Evolutionary conservation across 1,284 basidiomycete genomes (phyloP).

Genomic region (Neotropicomus parvogracilis): DNA sequence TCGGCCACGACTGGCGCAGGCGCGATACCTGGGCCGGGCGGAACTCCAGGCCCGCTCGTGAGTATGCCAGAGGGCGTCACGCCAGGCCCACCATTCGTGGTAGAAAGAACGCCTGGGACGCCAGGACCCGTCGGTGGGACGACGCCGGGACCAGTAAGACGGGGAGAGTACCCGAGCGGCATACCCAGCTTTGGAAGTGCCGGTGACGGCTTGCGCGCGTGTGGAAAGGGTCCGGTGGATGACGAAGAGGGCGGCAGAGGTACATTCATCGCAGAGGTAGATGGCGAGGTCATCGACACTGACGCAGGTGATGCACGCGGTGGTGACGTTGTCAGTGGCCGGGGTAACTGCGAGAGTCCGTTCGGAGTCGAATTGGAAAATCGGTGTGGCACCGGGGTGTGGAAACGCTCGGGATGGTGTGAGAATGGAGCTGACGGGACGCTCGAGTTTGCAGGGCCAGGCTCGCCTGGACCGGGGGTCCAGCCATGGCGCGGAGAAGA

Average conservation of each 20-base stretch:
- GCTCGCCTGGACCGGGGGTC: slow-evolving; percentile 23
- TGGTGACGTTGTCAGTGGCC: slow-evolving; percentile 30
- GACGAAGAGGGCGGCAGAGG: slow-evolving; percentile 18
- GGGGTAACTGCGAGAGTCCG: slow-evolving; percentile 23
- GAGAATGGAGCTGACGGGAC: slow-evolving; percentile 15
- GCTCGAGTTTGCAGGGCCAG: slow-evolving; percentile 15
- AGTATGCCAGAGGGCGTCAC: slow-evolving; percentile 27
- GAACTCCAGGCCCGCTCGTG: slow-evolving; percentile 29
- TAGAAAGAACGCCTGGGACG: slow-evolving; percentile 24
- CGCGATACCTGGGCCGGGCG: slow-evolving; percentile 30
- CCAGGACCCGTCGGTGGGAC: slow-evolving; percentile 28
- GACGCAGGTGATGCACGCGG: slow-evolving; percentile 23
- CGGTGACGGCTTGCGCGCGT: slow-evolving; percentile 26
- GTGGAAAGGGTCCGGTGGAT: slow-evolving; percentile 23
- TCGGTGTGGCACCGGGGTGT: slow-evolving; percentile 30
- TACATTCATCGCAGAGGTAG: slow-evolving; percentile 13
- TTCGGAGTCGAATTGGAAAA: slow-evolving; percentile 24
- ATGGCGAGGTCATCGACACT: slow-evolving; percentile 15
- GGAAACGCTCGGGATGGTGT: slow-evolving; percentile 25
- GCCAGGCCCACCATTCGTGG: slow-evolving; percentile 16
- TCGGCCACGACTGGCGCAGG: slow-evolving; percentile 21
- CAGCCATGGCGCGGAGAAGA: slow-evolving; percentile 32
- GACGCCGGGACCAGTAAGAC: slow-evolving; percentile 30
- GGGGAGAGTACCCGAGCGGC: slow-evolving; percentile 30
- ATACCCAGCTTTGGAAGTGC: slow-evolving; percentile 30